A percentile compares a stretch with the other conserved stretches of the same genome.
Conservation (phyloP, 139 green algal species). For the Pycnococcus provasolii region DNA sequence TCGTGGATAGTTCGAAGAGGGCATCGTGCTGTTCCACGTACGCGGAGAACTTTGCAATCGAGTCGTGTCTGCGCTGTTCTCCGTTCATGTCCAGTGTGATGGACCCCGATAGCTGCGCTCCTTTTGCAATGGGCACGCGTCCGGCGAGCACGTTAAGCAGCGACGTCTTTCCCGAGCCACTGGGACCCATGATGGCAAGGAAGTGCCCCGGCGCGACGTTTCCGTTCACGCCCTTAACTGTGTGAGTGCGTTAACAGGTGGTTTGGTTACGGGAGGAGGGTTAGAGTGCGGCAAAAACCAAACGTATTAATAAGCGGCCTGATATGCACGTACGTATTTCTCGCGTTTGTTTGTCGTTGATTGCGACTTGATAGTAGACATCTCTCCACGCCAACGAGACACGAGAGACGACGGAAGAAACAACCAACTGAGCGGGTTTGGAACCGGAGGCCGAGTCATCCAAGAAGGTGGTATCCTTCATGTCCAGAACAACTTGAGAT, state of each 20-base stretch:
- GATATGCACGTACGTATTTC: too few species aligned
- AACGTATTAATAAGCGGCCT: too few species aligned
- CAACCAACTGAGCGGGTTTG: too few species aligned
- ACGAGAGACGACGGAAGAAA: too few species aligned
- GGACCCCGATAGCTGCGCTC: background rate
- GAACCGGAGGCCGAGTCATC: too few species aligned
- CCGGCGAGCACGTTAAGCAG: conserved; percentile 35
- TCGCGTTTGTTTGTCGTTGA: background rate
- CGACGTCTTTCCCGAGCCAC: conserved; percentile 31
- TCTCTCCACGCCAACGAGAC: too few species aligned
- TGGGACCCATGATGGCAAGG: conserved; percentile 31
- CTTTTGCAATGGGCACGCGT: conserved; percentile 8
- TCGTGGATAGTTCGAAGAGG: conserved; percentile 48
- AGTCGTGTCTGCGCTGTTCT: background rate
- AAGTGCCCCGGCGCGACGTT: conserved; percentile 17
- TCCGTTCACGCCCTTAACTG: background rate
- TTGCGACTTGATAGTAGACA: too few species aligned
- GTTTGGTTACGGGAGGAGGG: too few species aligned
- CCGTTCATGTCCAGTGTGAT: background rate
- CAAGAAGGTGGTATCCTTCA: too few species aligned
- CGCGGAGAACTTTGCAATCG: background rate
- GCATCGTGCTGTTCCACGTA: conserved; percentile 50
- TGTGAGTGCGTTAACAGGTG: too few species aligned
- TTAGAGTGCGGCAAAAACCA: too few species aligned
- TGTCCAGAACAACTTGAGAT: too few species aligned